Conservation (phyloP, 2,329 filamentous ascomycete species). For the Cladosporium sp. region DNA sequence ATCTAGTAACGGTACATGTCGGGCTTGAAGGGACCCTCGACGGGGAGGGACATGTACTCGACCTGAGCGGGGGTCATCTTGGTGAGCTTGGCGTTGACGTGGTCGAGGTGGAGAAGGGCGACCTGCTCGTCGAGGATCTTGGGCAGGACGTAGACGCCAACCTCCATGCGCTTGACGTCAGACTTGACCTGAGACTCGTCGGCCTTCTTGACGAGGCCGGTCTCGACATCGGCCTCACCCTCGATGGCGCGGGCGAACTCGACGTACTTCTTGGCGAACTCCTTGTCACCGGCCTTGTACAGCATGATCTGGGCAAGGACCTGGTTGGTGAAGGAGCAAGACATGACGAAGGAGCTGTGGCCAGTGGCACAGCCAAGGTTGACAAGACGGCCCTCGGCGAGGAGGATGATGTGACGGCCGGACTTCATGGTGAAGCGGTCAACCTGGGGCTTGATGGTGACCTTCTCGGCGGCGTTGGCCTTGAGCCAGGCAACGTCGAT, state of each 20-base stretch:
- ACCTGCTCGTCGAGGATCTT: conserved; percentile 99
- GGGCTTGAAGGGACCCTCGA: conserved; percentile 93
- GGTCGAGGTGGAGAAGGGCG: conserved; percentile 85
- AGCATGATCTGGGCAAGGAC: conserved; percentile 98
- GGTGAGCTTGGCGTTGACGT: conserved; percentile 93
- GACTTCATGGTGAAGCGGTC: conserved; percentile 94
- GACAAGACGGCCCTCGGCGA: conserved; percentile 97
- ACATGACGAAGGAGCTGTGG: conserved; percentile 99
- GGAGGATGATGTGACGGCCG: conserved; percentile 96
- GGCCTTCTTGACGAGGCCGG: conserved; percentile 32
- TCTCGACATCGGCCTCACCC: conserved; percentile 33
- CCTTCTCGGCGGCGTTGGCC: conserved; percentile 87
- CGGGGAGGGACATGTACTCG: conserved; percentile 86
- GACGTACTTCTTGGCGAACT: conserved; percentile 89
- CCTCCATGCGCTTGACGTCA: conserved; percentile 71
- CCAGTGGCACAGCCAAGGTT: conserved; percentile 99
- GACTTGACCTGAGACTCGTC: conserved; percentile 57
- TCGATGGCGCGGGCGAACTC: conserved; percentile 70
- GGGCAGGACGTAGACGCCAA: conserved; percentile 94
- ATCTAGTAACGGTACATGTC: conserved; percentile 82
- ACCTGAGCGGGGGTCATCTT: conserved; percentile 83
- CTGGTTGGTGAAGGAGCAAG: conserved; percentile 99
- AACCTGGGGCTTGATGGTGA: conserved; percentile 99
- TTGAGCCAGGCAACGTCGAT: conserved; percentile 99
- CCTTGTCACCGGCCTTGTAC: conserved; percentile 87